A percentile compares a stretch with the other conserved stretches of the same genome.
Conservation (phyloP, 176 grass and related monocot species). For the Canna indica region DNA sequence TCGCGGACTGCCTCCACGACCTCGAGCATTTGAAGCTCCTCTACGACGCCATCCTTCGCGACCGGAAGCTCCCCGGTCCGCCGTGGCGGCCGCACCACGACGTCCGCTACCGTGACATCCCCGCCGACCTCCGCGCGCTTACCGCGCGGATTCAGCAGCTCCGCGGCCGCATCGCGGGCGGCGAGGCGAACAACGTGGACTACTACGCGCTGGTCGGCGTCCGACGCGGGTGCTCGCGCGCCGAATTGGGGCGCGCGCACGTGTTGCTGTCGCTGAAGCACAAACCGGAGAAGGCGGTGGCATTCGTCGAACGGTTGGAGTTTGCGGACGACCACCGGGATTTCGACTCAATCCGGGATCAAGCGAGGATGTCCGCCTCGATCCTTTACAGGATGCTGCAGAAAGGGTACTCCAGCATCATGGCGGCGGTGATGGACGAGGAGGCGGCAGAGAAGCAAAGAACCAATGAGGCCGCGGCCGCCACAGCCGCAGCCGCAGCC, state of each 20-base stretch:
- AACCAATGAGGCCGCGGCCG: slow-evolving; percentile 24
- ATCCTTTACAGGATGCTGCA: slow-evolving; percentile 79
- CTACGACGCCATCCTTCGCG: slow-evolving; percentile 76
- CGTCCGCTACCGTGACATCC: slow-evolving; percentile 70
- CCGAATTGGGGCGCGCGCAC: slow-evolving; percentile 79
- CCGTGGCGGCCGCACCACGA: slow-evolving; percentile 49
- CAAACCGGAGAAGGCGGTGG: slow-evolving; percentile 66
- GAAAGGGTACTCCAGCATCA: slow-evolving; percentile 62
- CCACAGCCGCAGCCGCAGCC: rapidly evolving
- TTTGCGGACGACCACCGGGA: slow-evolving; percentile 82
- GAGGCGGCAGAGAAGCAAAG: slow-evolving; percentile 52
- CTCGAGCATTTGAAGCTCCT: slow-evolving; percentile 89
- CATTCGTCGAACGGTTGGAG: slow-evolving; percentile 68
- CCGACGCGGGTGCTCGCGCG: slow-evolving; percentile 59
- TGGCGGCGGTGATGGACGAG: slow-evolving; percentile 43
- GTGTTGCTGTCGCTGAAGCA: slow-evolving; percentile 65
- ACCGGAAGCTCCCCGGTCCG: slow-evolving; percentile 62
- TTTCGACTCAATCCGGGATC: slow-evolving; percentile 61
- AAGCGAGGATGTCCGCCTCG: slow-evolving; percentile 80
- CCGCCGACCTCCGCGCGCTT: slow-evolving; percentile 51
- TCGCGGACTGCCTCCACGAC: slow-evolving; percentile 76
- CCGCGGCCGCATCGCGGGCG: slow-evolving; percentile 40
- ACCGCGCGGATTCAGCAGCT: slow-evolving; percentile 59
- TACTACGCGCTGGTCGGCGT: slow-evolving; percentile 59
- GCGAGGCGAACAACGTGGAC: slow-evolving; percentile 56